Evolutionary conservation across 2,329 filamentous ascomycete species (phyloP), one percentile per base, ranked within the genome.

Genomic region (Cadophora sp.): DNA sequence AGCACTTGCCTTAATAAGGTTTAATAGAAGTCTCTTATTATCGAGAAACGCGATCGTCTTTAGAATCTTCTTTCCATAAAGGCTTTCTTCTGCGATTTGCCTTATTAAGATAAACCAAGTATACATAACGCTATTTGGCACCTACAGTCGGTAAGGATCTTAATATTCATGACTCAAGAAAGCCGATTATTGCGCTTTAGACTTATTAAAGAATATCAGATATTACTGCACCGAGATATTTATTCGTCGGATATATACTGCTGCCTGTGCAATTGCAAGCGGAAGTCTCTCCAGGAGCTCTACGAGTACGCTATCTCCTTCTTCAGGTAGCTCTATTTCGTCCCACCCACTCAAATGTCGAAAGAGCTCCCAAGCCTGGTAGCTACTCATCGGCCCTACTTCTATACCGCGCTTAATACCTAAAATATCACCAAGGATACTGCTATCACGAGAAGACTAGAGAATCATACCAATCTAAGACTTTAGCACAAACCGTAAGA

Each of bases 61-160:
- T 0, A 80, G 71, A 14, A 80, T 76, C 14, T 56, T 66, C 36
- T 76, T 75, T 43, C 74, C 73, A 43, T 69, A 65, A 27, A 72
- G 20, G 65, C 70, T 77, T 36, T 78, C 76, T 50, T 71, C 53
- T 11, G 61, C 66, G n/a, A 81, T 72, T 4, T 66, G 74, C 14
- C 73, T 71, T 48, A 80, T 76, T 1, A 77, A 80, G 36, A 78
- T 76, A n/a, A n/a, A n/a, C n/a, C n/a, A n/a, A n/a, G 77, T 80
- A 50, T 75, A 62, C 39, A 80, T 69, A 1, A 80, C 65, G 55
- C 76, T 80, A 51, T 79, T 80, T 0, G 76, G 70, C 13, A 75
- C 72, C 1, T 72, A 63, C 0, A 62, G 66, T 18, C 77, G 73
- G 64, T 79, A 70, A 6, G 71, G 70, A 65, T 80, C 76, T 36